These are phyloP conservation scores for Ogataea nitratoaversa DNA, from an alignment of 805 yeast genomes.

Conservation along the genomic window DNA sequence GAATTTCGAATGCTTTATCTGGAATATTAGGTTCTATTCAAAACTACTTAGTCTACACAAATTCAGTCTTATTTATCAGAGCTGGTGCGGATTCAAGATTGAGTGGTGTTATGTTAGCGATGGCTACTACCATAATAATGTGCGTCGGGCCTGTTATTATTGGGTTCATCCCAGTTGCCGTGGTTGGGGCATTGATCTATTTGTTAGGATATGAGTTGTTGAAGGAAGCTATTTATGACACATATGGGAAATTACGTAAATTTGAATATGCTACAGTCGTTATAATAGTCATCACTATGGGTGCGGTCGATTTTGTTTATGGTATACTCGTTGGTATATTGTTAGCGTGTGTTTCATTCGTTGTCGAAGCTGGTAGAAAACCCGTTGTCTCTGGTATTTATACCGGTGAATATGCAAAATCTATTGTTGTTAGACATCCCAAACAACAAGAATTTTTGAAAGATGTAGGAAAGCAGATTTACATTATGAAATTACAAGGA, in stretches of 20 bases:
- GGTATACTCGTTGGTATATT: conserved; percentile 90
- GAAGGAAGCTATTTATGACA: conserved; percentile 82
- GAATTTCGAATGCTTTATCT: conserved; percentile 79
- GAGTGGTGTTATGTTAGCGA: conserved; percentile 86
- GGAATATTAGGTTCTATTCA: conserved; percentile 87
- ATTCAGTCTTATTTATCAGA: conserved; percentile 83
- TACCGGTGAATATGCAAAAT: conserved; percentile 84
- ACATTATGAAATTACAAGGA: conserved; percentile 82
- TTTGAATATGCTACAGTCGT: conserved; percentile 84
- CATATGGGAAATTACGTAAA: conserved; percentile 65
- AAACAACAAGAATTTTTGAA: conserved; percentile 79
- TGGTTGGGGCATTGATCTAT: conserved; percentile 90
- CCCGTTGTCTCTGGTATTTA: conserved; percentile 79
- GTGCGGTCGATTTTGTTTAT: conserved; percentile 88
- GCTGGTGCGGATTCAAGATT: conserved; percentile 91
- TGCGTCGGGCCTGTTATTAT: conserved; percentile 87
- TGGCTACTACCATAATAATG: conserved; percentile 79
- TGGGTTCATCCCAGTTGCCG: conserved; percentile 92
- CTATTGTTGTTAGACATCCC: conserved; percentile 89
- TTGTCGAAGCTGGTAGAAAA: conserved; percentile 83
- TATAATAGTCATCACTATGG: conserved; percentile 91
- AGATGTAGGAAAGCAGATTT: conserved; percentile 87
- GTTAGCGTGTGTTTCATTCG: conserved; percentile 90
- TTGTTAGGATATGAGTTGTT: conserved; percentile 86
- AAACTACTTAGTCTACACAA: conserved; percentile 92